phyloP scores from a whole-genome alignment of 2,329 filamentous ascomycete species.

The Aspergillus texensis region DNA sequence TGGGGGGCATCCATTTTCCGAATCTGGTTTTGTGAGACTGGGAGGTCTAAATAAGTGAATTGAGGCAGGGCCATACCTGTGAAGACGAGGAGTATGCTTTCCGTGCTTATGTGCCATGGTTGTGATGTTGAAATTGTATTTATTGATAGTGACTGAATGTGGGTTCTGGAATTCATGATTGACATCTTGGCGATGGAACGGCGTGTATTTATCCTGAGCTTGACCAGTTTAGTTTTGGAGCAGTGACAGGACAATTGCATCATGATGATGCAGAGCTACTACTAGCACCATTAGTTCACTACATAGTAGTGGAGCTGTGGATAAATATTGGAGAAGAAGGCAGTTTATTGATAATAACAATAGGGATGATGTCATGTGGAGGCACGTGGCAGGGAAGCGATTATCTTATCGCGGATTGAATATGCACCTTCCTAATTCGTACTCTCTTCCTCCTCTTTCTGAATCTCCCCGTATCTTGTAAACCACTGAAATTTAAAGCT shows the following conservation, averaged over 20 bases:
- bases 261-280: not conserved
- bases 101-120: slow-evolving; percentile 2
- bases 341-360: no score
- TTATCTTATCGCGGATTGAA: not conserved
- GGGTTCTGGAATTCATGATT: not conserved
- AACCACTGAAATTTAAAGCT: not conserved
- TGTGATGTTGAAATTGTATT: not conserved
- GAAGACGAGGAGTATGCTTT: not conserved
- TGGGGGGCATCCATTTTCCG: slow-evolving; percentile 65
- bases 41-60: not conserved
- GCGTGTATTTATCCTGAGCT: not conserved
- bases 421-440: no score
- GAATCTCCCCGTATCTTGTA: no score
- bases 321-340: not conserved
- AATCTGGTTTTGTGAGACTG: slow-evolving; percentile 38
- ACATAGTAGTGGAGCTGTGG: not conserved
- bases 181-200: not conserved
- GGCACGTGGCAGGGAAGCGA: not conserved
- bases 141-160: not conserved
- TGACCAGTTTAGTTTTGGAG: not conserved
- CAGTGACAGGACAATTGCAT: not conserved
- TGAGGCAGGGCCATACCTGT: not conserved
- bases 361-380: not conserved
- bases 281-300: not conserved
- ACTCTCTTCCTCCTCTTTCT: no score